Evolutionary conservation across 2,329 filamentous ascomycete species (phyloP).

Genomic region (Aureobasidium melanogenum): DNA sequence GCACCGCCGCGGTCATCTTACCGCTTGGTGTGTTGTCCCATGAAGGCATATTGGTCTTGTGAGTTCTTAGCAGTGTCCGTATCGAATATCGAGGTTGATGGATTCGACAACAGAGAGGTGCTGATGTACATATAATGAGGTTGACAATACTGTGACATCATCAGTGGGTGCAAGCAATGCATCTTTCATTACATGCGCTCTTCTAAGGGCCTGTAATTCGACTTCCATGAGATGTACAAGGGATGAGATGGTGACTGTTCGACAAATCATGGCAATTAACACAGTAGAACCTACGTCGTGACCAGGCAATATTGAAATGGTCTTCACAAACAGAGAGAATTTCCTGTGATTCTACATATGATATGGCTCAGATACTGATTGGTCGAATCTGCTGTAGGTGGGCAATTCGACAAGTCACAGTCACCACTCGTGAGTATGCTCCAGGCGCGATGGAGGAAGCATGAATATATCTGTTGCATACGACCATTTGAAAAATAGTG

Average conservation of each 20-base stretch:
- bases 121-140: not conserved
- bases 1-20: not conserved
- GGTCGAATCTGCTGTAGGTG: not conserved
- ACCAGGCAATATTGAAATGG: not conserved
- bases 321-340: not conserved
- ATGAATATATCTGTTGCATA: not conserved
- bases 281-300: not conserved
- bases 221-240: not conserved
- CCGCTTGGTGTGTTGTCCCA: slow-evolving; percentile 8
- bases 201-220: not conserved
- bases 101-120: not conserved
- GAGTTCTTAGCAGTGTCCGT: not conserved
- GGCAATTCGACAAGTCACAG: too few species aligned
- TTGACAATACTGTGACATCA: not conserved
- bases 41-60: not conserved
- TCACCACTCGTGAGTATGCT: not conserved
- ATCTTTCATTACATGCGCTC: not conserved
- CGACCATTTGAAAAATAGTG: not conserved
- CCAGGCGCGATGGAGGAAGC: not conserved
- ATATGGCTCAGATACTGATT: not conserved
- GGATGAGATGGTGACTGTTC: not conserved
- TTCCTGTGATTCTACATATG: not conserved
- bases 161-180: not conserved
- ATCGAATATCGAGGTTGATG: not conserved
- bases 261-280: not conserved